Evolutionary conservation across 768 basidiomycete genomes (phyloP), one percentile per base, ranked within the genome.

Genomic region (Tylopilus sp.): DNA sequence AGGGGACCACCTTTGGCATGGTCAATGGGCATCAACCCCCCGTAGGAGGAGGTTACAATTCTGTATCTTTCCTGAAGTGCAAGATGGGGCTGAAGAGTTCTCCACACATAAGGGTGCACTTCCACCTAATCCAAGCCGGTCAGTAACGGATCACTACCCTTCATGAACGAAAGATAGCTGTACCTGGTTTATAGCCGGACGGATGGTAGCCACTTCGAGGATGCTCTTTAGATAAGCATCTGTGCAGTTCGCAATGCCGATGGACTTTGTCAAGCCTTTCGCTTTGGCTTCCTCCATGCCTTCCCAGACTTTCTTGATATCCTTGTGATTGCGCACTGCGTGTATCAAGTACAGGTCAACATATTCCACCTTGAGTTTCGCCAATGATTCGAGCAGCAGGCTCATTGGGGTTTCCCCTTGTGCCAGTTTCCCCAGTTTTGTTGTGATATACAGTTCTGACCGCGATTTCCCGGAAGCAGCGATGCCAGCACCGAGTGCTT

Each of bases 311-410:
- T 79, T 73, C 50, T 71, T 70, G 47, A 85, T 75, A 20, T 75
- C 77, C 36, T 57, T 66, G 41, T 73, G 69, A 3, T 65, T 51
- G 5, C 51, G 57, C 4, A 81, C 70, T 39, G 57, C 61, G 58
- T 88, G 87, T 45, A 90, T 73, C 51, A 88, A 69, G 67, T 80
- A 87, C 50, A 86, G 64, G 60, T 87, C 84, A 10, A 86, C 80
- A 40, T 75, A 76, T 49, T 79, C 72, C 47, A 82, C 65, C 12
- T 74, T 67, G 6, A 87, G 70, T 59, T 77, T 79, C 60, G 72
- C 63, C 44, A 89, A 64, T 7, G 83, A 85, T 17, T 65, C 70
- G 31, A 75, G 58, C 10, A 91, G 63, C 0, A 76, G 69, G 4
- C 73, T 70, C 46, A 70, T 74, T 30, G 86, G 78, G 3, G 73